Evolutionary conservation across 306 rosid species (phyloP), one percentile per base, ranked within the genome.

Genomic region (Cercis canadensis): DNA sequence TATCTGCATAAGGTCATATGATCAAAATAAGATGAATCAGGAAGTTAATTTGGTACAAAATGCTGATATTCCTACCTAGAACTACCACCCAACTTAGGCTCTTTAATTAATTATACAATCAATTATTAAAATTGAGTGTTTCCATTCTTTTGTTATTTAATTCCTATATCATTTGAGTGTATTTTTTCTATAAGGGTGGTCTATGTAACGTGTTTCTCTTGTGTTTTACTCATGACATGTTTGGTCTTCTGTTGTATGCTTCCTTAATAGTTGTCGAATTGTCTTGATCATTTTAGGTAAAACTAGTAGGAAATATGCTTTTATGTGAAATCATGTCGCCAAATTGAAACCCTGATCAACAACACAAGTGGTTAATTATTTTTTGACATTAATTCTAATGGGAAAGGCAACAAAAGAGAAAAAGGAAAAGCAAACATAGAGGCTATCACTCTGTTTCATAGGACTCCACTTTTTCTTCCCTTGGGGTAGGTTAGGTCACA

Each of bases 21-120:
- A 51, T 41, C 58, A 74, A 43, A 40, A 13, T 63, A 31, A 14
- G 70, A 51, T 33, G 59, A 69, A 69, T 69, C 31, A 21, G 56
- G 53, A 43, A 41, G 65, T 39, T 44, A 62, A 57, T 58, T 70
- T 70, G 55, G 59, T 62, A 57, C 50, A 57, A 57, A 69, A 47
- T 5, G 50, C 18, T 74, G 76, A 10, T 53, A 19, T 36, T 47
- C 44, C n/a, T 11, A 49, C 66, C 43, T 52, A 50, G 57, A 64
- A 19, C 52, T 62, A 64, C 39, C 51, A 6, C 69, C 55, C 47
- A 12, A 4, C 40, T 63, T 50, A 40, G 80, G 44, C 41, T 80
- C 16, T 63, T 53, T 46, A 21, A 4, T 57, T 62, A 36, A 11
- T 31, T 46, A 54, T 68, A 57, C 65, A 8, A 18, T 51, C 56